Conservation (phyloP, 106 monocot genomes). For the Allium cepa region DNA sequence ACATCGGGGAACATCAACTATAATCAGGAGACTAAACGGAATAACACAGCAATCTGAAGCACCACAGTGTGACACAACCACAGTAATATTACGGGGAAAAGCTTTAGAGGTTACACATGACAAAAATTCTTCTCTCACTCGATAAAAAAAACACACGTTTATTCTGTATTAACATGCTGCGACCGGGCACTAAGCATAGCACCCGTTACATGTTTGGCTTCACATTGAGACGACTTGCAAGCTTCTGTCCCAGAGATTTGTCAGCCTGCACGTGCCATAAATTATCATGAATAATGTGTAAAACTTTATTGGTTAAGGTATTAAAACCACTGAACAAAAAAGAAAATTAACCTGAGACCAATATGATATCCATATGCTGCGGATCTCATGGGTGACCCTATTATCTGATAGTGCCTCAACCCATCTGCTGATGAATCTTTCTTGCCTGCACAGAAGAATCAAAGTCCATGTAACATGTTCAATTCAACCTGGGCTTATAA, state of each 20-base stretch:
- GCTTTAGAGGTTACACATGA: too few relatives aligned
- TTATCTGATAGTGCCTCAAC: conserved; percentile 53
- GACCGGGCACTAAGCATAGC: neutral
- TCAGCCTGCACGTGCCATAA: conserved; percentile 38
- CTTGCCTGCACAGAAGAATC: conserved; percentile 32
- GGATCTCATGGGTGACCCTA: conserved; percentile 53
- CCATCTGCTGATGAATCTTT: conserved; percentile 53
- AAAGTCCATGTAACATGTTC: too few relatives aligned
- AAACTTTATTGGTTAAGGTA: neutral
- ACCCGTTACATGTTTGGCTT: conserved; percentile 46
- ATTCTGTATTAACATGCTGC: too few relatives aligned
- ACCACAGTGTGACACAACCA: too few relatives aligned
- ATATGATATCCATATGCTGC: conserved; percentile 67
- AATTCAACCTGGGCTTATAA: too few relatives aligned
- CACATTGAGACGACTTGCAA: conserved; percentile 37
- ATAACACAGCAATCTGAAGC: too few relatives aligned
- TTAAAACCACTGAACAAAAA: neutral
- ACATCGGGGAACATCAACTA: too few relatives aligned
- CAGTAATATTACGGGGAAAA: too few relatives aligned
- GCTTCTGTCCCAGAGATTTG: conserved; percentile 51
- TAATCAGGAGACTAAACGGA: too few relatives aligned
- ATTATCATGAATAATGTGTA: neutral
- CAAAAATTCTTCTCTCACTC: too few relatives aligned
- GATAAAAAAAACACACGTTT: too few relatives aligned
- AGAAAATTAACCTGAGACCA: conserved; percentile 36